A percentile compares a stretch with the other conserved stretches of the same genome.
These are phyloP conservation scores for Phytophthora megakarya DNA, from an alignment of 352 stramenopile genomes.

Conservation along the genomic window DNA sequence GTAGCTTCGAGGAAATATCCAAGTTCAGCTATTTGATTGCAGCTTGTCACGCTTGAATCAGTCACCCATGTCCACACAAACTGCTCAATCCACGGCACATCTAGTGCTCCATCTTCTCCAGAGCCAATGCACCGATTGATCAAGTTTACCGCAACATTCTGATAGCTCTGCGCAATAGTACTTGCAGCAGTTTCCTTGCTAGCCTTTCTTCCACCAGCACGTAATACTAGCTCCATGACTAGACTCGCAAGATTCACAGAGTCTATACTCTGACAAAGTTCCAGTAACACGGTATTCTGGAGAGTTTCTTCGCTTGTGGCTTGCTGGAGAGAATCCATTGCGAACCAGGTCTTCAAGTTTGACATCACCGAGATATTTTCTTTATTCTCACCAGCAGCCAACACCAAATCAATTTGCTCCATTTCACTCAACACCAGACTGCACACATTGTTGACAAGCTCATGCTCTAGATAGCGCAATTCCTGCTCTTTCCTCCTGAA, in stretches of 20 bases:
- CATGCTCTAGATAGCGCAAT: conserved; percentile 42
- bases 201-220: conserved; percentile 24
- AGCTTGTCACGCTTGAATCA: background rate
- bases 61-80: conserved; percentile 35
- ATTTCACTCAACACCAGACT: conserved; percentile 37
- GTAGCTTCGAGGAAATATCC: conserved; percentile 20
- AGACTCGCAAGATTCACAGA: conserved; percentile 37
- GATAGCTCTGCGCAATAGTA: conserved; percentile 31
- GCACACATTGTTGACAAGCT: conserved; percentile 40
- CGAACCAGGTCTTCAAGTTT: conserved; percentile 35
- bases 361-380: background rate
- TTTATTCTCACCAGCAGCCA: conserved; percentile 1
- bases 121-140: conserved; percentile 15
- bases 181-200: conserved; percentile 13
- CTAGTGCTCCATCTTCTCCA: conserved; percentile 7
- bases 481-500: conserved; percentile 41
- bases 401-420: conserved; percentile 16
- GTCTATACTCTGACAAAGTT: conserved; percentile 28
- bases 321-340: conserved; percentile 34
- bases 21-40: conserved; percentile 20
- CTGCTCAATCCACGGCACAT: conserved; percentile 25
- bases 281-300: conserved; percentile 15
- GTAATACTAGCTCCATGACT: conserved; percentile 38
- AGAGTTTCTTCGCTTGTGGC: conserved; percentile 20
- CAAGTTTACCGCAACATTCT: conserved; percentile 16